Evolutionary conservation across 169 alveolate genomes (phyloP).

Genomic region (Eimeria sp.): DNA sequence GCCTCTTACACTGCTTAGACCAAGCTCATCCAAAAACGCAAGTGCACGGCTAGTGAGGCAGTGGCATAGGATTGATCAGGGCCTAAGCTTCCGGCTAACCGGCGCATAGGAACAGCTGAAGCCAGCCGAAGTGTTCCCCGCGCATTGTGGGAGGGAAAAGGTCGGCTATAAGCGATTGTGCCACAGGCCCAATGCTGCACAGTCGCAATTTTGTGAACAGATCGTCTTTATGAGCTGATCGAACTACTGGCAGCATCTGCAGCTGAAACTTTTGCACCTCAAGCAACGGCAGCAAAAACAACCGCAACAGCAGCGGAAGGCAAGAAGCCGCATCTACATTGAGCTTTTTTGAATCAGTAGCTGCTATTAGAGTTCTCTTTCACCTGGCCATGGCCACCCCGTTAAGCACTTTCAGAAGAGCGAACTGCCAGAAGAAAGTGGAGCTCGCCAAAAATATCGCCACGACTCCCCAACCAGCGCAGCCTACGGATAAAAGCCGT

Average conservation of each 20-base stretch:
- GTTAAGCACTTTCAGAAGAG: constrained; percentile 89
- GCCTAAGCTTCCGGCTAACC: constrained; percentile 22
- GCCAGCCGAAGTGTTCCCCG: constrained; percentile 92
- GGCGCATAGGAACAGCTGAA: constrained; percentile 87
- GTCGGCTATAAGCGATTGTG: constrained; percentile 92
- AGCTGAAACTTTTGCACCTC: neutral
- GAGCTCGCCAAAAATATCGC: constrained; percentile 89
- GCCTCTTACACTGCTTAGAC: neutral
- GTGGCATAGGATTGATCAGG: neutral
- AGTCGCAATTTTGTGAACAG: constrained; percentile 32
- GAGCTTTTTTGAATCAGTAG: neutral
- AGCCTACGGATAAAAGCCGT: constrained; percentile 91
- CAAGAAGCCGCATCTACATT: neutral
- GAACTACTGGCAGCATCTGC: neutral
- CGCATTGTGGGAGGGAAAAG: constrained; percentile 88
- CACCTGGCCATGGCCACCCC: constrained; percentile 91
- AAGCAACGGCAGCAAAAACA: neutral
- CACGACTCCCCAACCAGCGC: constrained; percentile 92
- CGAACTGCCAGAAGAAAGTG: constrained; percentile 89
- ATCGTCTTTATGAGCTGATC: neutral
- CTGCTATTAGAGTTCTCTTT: neutral
- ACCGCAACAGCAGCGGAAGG: neutral
- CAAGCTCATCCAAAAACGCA: neutral
- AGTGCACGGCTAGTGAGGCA: neutral
- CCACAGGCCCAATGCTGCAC: constrained; percentile 90